These are phyloP conservation scores for Aureobasidium sp. DNA, from an alignment of 2,329 filamentous ascomycete species.

Conservation along the genomic window DNA sequence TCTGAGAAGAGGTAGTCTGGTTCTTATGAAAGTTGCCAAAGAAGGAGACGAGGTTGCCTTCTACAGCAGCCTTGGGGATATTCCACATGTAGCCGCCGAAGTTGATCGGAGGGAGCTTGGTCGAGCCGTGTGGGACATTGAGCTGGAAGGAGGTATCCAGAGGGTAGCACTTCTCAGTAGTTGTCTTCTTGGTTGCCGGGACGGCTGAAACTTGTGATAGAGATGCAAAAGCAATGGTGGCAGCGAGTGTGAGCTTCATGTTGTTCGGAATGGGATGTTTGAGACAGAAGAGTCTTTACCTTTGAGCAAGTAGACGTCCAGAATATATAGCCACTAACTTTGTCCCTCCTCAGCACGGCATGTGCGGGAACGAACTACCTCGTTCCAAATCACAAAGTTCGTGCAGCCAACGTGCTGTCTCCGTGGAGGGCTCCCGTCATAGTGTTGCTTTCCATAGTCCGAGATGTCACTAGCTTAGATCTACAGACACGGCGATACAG, in stretches of 20 bases:
- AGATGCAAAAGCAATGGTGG: neutral
- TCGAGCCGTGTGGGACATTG: neutral
- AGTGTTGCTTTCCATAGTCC: neutral
- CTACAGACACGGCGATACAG: neutral
- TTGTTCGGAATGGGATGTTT: neutral
- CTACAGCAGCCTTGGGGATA: neutral
- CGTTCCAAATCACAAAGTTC: neutral
- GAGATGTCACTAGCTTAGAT: neutral
- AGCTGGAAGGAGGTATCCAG: neutral
- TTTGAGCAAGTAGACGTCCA: neutral
- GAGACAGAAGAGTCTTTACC: too few species aligned
- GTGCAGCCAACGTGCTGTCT: neutral
- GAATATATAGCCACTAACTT: neutral
- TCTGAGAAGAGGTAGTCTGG: neutral
- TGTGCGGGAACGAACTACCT: neutral
- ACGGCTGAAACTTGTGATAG: neutral
- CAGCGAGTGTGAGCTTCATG: neutral
- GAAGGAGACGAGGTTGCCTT: neutral
- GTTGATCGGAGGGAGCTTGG: neutral
- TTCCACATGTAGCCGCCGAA: neutral
- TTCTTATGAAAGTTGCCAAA: slow-evolving; percentile 1
- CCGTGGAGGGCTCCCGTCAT: neutral
- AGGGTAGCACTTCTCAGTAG: neutral
- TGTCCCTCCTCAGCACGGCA: neutral
- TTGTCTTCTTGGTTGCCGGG: neutral